phyloP scores from a whole-genome alignment of 2,329 filamentous ascomycete species.

The Zymoseptoria ardabiliae region DNA sequence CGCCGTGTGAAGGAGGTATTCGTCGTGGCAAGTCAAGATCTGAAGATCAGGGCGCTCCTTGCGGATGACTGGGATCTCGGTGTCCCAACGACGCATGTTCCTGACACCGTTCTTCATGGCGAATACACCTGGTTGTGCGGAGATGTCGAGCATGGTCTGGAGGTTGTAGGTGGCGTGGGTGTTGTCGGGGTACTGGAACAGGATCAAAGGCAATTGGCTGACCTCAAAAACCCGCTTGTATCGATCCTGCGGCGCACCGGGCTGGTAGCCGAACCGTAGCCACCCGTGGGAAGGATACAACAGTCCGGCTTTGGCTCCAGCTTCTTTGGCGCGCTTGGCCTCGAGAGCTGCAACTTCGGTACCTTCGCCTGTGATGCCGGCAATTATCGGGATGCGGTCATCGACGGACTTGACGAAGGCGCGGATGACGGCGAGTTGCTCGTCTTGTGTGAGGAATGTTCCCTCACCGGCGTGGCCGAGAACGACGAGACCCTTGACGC shows the following conservation, averaged over 20 bases:
- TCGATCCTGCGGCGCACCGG: slow-evolving; percentile 46
- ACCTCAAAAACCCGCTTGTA: slow-evolving; percentile 46
- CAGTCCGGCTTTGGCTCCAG: slow-evolving; percentile 45
- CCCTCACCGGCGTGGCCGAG: slow-evolving; percentile 50
- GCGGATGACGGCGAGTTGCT: slow-evolving; percentile 45
- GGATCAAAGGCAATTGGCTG: slow-evolving; percentile 44
- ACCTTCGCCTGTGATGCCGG: slow-evolving; percentile 48
- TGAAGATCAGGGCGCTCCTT: slow-evolving; percentile 43
- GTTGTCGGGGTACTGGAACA: slow-evolving; percentile 47
- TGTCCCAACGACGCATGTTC: slow-evolving; percentile 52
- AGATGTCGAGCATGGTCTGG: slow-evolving; percentile 47
- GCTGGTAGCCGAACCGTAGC: slow-evolving; percentile 50
- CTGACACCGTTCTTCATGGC: slow-evolving; percentile 53
- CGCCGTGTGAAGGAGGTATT: slow-evolving; percentile 46
- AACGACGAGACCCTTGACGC: slow-evolving; percentile 48
- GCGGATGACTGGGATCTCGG: slow-evolving; percentile 48
- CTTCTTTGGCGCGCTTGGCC: slow-evolving; percentile 44
- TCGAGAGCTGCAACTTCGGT: slow-evolving; percentile 47
- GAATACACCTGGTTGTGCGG: slow-evolving; percentile 46
- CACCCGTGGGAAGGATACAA: slow-evolving; percentile 49
- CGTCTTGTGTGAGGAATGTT: slow-evolving; percentile 46
- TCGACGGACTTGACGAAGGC: slow-evolving; percentile 47
- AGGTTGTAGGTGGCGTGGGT: slow-evolving; percentile 48
- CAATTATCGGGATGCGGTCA: slow-evolving; percentile 46
- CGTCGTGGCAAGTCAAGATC: slow-evolving; percentile 47